Percentiles rank a stretch among this genome's conserved stretches.
phyloP scores from a whole-genome alignment of 345 rosid genomes.

The Acer negundo region DNA sequence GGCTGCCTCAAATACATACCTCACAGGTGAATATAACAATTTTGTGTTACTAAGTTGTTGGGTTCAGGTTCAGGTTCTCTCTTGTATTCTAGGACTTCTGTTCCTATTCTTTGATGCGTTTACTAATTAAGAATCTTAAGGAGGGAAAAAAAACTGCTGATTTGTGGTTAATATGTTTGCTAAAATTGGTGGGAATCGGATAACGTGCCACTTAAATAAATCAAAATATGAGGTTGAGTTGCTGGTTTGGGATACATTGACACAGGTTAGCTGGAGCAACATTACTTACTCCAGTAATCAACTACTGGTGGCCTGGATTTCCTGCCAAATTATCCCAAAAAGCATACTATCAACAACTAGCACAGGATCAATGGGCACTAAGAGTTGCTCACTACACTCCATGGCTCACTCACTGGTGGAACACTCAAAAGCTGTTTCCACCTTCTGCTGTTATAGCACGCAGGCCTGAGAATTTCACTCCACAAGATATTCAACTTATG shows the following conservation, averaged over 20 bases:
- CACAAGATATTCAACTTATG: conserved; percentile 37
- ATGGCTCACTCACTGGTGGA: conserved; percentile 64
- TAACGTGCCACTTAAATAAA: background rate
- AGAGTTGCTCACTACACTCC: conserved; percentile 53
- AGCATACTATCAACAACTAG: conserved; percentile 33
- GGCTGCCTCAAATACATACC: conserved; percentile 57
- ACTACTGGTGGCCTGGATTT: conserved; percentile 64
- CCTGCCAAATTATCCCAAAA: conserved; percentile 41
- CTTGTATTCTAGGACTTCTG: background rate
- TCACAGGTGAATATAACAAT: conserved; percentile 31
- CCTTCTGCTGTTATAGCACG: conserved; percentile 30
- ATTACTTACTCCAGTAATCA: conserved; percentile 45
- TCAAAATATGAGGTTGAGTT: background rate
- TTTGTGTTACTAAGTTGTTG: background rate
- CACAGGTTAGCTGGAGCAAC: conserved; percentile 58
- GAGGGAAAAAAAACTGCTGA: too few relatives aligned
- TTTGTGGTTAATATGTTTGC: too few relatives aligned
- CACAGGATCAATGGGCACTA: conserved; percentile 57
- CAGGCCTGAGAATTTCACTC: conserved; percentile 29
- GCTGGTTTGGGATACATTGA: background rate
- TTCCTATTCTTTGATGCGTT: background rate
- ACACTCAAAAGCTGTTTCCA: conserved; percentile 55
- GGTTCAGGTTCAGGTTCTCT: too few relatives aligned
- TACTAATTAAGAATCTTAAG: too few relatives aligned
- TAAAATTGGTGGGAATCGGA: too few relatives aligned